Conservation (phyloP, 345 rosid species). For the Turritis glabra region DNA sequence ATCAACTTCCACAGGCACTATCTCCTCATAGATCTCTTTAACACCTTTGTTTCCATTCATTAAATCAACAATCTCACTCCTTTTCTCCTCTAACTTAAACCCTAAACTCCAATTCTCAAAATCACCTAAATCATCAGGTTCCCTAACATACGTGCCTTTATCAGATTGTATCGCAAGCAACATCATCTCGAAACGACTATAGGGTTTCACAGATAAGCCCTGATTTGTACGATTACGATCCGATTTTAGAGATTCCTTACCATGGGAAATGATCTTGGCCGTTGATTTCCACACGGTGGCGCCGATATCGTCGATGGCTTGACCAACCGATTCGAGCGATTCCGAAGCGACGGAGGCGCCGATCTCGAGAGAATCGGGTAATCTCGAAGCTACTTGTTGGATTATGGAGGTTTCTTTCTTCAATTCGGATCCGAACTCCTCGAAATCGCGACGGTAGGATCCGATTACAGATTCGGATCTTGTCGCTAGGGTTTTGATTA, state of each 20-base stretch:
- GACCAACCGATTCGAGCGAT: conserved; percentile 76
- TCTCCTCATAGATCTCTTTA: conserved; percentile 44
- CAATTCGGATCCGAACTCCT: conserved; percentile 74
- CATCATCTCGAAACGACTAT: conserved; percentile 72
- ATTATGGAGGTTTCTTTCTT: conserved; percentile 67
- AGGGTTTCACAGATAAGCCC: conserved; percentile 39
- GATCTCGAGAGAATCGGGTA: conserved; percentile 63
- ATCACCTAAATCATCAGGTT: conserved; percentile 56
- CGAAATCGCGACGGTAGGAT: conserved; percentile 67
- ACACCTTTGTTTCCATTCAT: conserved; percentile 40
- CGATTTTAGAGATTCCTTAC: conserved; percentile 50
- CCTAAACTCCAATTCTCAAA: conserved; percentile 59
- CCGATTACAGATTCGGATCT: conserved; percentile 71
- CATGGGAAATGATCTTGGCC: conserved; percentile 64
- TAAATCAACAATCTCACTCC: conserved; percentile 46
- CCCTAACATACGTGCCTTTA: conserved; percentile 47
- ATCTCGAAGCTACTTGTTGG: conserved; percentile 68
- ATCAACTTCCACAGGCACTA: conserved; percentile 53
- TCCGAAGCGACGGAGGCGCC: conserved; percentile 82
- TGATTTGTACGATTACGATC: conserved; percentile 13
- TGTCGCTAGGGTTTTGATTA: conserved; percentile 54
- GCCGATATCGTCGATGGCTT: conserved; percentile 81
- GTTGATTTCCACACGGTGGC: conserved; percentile 74
- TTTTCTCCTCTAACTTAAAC: conserved; percentile 51
- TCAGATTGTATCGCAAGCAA: conserved; percentile 56